Conservation (phyloP, 2,329 filamentous ascomycete genomes). For the Niveomyces coronatus region DNA sequence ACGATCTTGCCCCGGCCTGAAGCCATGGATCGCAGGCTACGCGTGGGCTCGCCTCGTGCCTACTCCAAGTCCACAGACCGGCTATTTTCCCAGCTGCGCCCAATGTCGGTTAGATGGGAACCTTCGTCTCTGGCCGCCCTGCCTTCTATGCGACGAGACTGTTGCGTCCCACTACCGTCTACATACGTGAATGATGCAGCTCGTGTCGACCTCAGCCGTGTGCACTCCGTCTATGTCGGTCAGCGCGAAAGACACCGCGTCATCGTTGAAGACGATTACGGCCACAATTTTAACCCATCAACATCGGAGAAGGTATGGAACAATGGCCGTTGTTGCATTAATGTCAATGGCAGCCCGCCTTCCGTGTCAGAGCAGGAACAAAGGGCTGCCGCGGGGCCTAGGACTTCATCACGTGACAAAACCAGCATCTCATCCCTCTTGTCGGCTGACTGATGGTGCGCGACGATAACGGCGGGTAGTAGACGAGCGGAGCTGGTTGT, state of each 20-base stretch:
- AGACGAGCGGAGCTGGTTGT: too few species aligned
- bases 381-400: conserved; percentile 25
- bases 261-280: conserved; percentile 62
- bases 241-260: conserved; percentile 67
- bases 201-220: conserved; percentile 52
- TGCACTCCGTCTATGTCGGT: conserved; percentile 58
- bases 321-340: conserved; percentile 32
- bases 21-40: conserved; percentile 34
- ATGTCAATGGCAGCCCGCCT: conserved; percentile 30
- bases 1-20: conserved; percentile 58
- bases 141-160: conserved; percentile 50
- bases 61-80: conserved; percentile 33
- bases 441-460: conserved; percentile 6
- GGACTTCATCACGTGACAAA: conserved; percentile 34
- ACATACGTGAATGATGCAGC: conserved; percentile 24
- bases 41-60: conserved; percentile 25
- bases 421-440: conserved; percentile 51
- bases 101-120: conserved; percentile 26
- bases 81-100: conserved; percentile 35
- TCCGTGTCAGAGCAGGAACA: conserved; percentile 39
- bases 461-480: too few species aligned
- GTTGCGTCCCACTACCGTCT: conserved; percentile 32
- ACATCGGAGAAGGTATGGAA: conserved; percentile 64
- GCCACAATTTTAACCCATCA: conserved; percentile 48
- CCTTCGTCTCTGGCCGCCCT: conserved; percentile 24